A percentile compares a stretch with the other conserved stretches of the same genome.
Conservation (phyloP, 139 green algal species). For the Limnomonas spitsbergensis region DNA sequence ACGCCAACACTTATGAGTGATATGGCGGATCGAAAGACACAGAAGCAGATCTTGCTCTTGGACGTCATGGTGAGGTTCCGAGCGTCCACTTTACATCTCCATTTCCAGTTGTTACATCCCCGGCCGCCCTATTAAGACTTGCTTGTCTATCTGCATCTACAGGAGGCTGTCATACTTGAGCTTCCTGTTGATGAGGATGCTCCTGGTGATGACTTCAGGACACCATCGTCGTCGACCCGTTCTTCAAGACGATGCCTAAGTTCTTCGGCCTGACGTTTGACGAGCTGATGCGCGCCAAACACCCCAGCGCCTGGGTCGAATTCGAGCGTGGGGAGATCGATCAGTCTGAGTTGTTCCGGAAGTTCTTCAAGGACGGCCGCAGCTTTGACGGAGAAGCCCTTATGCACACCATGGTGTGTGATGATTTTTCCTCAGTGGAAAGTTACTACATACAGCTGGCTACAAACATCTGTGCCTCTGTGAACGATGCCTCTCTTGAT, state of each 20-base stretch:
- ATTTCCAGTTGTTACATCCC: neutral
- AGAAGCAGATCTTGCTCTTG: conserved; percentile 43
- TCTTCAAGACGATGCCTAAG: conserved; percentile 75
- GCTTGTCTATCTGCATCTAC: neutral
- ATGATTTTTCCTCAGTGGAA: no score
- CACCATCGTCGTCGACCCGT: conserved; percentile 78
- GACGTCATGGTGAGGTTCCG: conserved; percentile 62
- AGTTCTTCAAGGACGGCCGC: conserved; percentile 80
- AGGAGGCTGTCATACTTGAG: neutral
- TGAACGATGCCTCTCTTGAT: no score
- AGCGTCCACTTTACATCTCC: neutral
- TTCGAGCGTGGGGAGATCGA: conserved; percentile 76
- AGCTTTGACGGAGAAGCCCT: conserved; percentile 61
- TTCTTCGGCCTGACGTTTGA: conserved; percentile 69
- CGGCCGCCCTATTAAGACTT: neutral
- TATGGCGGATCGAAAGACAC: no score
- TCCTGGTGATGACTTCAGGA: conserved; percentile 35
- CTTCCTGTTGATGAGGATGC: neutral
- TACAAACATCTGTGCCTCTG: no score
- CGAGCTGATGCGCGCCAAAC: conserved; percentile 76
- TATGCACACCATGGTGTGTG: conserved; percentile 60
- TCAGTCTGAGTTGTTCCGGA: conserved; percentile 63
- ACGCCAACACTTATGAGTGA: no score
- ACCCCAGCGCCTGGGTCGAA: conserved; percentile 80
- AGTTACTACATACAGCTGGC: no score